Percentiles rank a stretch among this genome's conserved stretches.
Evolutionary conservation across 805 yeast species (phyloP).

Genomic region (Cyberlindnera meyerae): DNA sequence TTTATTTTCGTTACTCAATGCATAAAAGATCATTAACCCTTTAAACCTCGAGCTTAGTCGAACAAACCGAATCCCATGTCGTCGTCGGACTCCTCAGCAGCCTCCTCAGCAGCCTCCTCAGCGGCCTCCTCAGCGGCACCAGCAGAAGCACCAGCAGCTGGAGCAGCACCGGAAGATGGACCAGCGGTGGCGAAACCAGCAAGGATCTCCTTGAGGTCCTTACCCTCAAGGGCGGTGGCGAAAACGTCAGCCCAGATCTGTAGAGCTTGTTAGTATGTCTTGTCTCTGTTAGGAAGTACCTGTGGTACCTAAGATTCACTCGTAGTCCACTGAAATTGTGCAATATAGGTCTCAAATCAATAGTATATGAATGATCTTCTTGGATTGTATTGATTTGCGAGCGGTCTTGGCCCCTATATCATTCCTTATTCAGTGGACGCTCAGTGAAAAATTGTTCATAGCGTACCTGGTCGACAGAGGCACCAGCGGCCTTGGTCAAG

Average conservation of each 20-base stretch:
- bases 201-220: conserved; percentile 66
- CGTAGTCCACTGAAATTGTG: neutral
- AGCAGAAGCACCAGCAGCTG: conserved; percentile 42
- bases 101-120: conserved; percentile 55
- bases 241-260: conserved; percentile 75
- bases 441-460: conserved; percentile 3
- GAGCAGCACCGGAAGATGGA: conserved; percentile 47
- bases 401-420: no score
- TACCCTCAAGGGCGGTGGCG: conserved; percentile 80
- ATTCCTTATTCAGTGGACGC: neutral
- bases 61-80: conserved; percentile 92
- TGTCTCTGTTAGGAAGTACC: neutral
- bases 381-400: no score
- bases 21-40: conserved; percentile 4
- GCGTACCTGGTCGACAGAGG: conserved; percentile 55
- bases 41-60: conserved; percentile 46
- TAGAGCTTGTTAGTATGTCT: neutral
- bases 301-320: neutral
- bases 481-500: conserved; percentile 72
- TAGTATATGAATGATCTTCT: no score
- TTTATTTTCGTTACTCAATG: conserved; percentile 13
- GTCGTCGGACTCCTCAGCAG: conserved; percentile 65
- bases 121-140: conserved; percentile 51
- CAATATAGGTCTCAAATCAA: neutral
- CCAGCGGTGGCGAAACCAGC: conserved; percentile 48